These are phyloP conservation scores for Sclerotinia glacialis DNA, from an alignment of 2,329 filamentous ascomycete species.

Conservation along the genomic window DNA sequence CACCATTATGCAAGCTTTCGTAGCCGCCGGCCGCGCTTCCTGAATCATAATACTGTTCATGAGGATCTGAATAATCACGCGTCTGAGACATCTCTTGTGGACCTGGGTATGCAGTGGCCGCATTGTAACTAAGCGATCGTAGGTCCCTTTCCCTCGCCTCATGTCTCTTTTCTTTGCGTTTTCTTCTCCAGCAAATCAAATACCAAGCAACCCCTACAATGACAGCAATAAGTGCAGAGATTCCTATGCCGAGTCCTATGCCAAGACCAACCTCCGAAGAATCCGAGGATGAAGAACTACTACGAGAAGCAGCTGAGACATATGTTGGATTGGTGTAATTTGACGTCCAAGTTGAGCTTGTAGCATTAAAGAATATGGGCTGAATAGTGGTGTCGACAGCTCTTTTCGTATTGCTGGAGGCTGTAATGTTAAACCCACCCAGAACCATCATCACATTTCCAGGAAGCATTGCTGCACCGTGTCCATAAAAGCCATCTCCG, in stretches of 20 bases:
- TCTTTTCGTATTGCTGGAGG: constrained; percentile 37
- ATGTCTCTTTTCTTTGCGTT: constrained; percentile 42
- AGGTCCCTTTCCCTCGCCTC: constrained; percentile 53
- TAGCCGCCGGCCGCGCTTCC: constrained; percentile 31
- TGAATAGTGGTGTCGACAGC: constrained; percentile 41
- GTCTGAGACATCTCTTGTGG: constrained; percentile 30
- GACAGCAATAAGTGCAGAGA: constrained; percentile 50
- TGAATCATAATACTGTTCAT: constrained; percentile 34
- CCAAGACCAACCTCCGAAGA: constrained; percentile 55
- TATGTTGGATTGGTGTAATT: constrained; percentile 52
- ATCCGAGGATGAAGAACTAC: constrained; percentile 34
- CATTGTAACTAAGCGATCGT: constrained; percentile 47
- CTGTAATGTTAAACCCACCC: constrained; percentile 56
- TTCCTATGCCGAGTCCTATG: constrained; percentile 62
- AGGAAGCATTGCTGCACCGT: constrained; percentile 61
- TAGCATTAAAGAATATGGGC: constrained; percentile 58
- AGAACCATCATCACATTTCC: constrained; percentile 68
- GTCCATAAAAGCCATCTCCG: constrained; percentile 55
- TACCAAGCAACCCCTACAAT: constrained; percentile 50
- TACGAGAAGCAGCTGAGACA: constrained; percentile 28
- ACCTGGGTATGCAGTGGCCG: constrained; percentile 27
- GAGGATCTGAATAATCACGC: constrained; percentile 21
- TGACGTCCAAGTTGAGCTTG: constrained; percentile 56
- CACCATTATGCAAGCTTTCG: constrained; percentile 31
- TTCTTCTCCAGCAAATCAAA: constrained; percentile 41